phyloP scores from a whole-genome alignment of 306 rosid genomes.

The Castanospermum australe region DNA sequence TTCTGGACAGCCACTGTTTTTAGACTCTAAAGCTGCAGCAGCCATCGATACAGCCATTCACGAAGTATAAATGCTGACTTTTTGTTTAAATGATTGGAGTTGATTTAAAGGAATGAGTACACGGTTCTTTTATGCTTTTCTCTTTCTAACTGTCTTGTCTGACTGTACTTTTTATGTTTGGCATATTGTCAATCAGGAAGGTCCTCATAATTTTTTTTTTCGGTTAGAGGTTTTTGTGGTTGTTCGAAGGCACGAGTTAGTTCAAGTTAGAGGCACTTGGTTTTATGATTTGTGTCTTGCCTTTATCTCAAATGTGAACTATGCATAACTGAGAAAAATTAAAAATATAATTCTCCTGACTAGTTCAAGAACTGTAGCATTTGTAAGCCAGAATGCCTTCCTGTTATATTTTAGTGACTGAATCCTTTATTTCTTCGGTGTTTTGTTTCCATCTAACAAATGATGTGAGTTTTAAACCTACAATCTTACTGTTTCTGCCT shows the following conservation, averaged over 20 bases:
- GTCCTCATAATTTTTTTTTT: not conserved
- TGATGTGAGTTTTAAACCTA: not conserved
- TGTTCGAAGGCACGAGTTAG: not conserved
- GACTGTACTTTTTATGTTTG: not conserved
- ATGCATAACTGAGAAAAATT: not conserved
- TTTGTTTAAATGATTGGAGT: not conserved
- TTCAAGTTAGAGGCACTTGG: not conserved
- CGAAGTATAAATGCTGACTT: conserved; percentile 44
- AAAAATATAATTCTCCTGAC: not conserved
- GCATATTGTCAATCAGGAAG: not conserved
- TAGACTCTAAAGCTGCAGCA: conserved; percentile 75
- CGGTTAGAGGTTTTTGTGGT: not conserved
- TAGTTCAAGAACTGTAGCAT: not conserved
- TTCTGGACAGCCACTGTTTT: conserved; percentile 82
- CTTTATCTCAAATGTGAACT: not conserved
- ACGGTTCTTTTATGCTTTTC: not conserved
- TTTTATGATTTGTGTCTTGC: not conserved
- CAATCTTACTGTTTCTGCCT: not conserved
- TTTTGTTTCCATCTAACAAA: not conserved
- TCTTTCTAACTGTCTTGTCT: not conserved
- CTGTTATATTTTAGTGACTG: not conserved
- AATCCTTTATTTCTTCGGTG: not conserved
- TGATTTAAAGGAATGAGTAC: not conserved
- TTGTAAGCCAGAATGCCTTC: not conserved
- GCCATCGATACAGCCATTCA: conserved; percentile 89